Conservation (phyloP, 192 early-diverging fungal species). For the Coemansia sp. region DNA sequence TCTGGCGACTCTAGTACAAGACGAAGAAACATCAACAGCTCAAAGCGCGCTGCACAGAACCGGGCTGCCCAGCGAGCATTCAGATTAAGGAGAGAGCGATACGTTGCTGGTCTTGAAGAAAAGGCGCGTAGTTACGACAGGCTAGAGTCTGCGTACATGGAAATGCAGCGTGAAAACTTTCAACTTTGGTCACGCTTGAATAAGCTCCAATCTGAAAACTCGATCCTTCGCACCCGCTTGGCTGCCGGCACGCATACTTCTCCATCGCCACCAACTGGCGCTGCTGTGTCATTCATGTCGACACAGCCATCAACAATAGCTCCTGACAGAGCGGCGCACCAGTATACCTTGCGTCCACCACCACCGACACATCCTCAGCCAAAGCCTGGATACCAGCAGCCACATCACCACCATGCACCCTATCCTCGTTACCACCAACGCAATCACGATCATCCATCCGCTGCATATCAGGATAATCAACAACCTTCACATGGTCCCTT, state of each 20-base stretch:
- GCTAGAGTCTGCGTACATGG: slow-evolving; percentile 43
- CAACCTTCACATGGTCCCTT: not conserved
- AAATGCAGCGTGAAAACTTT: slow-evolving; percentile 44
- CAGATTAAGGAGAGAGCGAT: slow-evolving; percentile 47
- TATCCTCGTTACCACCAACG: slow-evolving; percentile 1
- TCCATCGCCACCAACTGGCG: slow-evolving; percentile 17
- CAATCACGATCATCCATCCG: not conserved
- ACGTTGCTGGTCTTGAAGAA: slow-evolving; percentile 48
- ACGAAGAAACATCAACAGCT: slow-evolving; percentile 52
- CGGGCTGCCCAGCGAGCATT: slow-evolving; percentile 52
- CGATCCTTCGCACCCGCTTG: slow-evolving; percentile 25
- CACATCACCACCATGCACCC: not conserved
- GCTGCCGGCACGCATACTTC: slow-evolving; percentile 20
- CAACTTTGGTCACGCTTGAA: slow-evolving; percentile 30
- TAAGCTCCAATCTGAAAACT: slow-evolving; percentile 31
- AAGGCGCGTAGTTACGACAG: slow-evolving; percentile 49
- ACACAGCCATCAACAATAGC: slow-evolving; percentile 4
- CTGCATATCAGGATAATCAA: not conserved
- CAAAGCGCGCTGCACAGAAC: slow-evolving; percentile 54
- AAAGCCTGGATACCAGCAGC: slow-evolving; percentile 7
- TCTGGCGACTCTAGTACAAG: slow-evolving; percentile 20
- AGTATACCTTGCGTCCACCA: slow-evolving; percentile 10
- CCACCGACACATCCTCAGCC: not conserved
- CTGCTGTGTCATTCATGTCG: slow-evolving; percentile 16
- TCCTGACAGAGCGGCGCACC: not conserved